A percentile compares a stretch with the other conserved stretches of the same genome.
Evolutionary conservation across 495 filamentous ascomycete genomes (phyloP).

Genomic region (Penicillium roqueforti): DNA sequence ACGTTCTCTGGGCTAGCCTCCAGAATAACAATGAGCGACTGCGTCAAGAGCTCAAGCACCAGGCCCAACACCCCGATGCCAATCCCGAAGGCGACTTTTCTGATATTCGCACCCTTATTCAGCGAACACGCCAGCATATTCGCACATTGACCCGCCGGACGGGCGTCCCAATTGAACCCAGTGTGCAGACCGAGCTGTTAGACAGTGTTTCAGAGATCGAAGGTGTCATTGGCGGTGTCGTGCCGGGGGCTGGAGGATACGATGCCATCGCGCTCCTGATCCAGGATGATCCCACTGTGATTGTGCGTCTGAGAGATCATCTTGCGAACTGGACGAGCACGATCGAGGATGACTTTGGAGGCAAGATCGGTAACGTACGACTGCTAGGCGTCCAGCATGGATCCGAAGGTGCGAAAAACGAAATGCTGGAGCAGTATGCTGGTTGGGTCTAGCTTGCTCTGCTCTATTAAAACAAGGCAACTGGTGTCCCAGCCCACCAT

Average conservation of each 20-base stretch:
- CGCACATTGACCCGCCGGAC: slow-evolving; percentile 69
- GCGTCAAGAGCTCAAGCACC: slow-evolving; percentile 53
- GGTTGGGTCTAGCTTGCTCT: slow-evolving; percentile 51
- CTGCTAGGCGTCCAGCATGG: slow-evolving; percentile 81
- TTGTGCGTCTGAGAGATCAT: slow-evolving; percentile 57
- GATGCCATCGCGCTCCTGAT: slow-evolving; percentile 85
- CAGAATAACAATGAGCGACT: slow-evolving; percentile 72
- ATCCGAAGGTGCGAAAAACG: slow-evolving; percentile 73
- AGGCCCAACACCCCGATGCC: slow-evolving; percentile 32
- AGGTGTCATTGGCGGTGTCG: slow-evolving; percentile 86
- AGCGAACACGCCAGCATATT: slow-evolving; percentile 56
- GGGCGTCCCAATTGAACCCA: slow-evolving; percentile 86
- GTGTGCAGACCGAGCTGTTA: slow-evolving; percentile 75
- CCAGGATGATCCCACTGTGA: slow-evolving; percentile 65
- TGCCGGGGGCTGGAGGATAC: slow-evolving; percentile 90
- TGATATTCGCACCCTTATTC: slow-evolving; percentile 41
- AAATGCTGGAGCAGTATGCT: slow-evolving; percentile 57
- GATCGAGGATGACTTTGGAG: slow-evolving; percentile 47
- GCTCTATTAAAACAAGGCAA: background rate
- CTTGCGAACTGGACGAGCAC: slow-evolving; percentile 60
- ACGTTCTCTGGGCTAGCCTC: slow-evolving; percentile 64
- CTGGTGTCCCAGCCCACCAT: background rate
- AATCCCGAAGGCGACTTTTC: slow-evolving; percentile 28
- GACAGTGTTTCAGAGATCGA: slow-evolving; percentile 66
- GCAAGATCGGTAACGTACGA: slow-evolving; percentile 66